Percentiles rank a stretch among this genome's conserved stretches.
Conservation (phyloP, 2,329 filamentous ascomycete genomes). For the Talaromyces sp. region DNA sequence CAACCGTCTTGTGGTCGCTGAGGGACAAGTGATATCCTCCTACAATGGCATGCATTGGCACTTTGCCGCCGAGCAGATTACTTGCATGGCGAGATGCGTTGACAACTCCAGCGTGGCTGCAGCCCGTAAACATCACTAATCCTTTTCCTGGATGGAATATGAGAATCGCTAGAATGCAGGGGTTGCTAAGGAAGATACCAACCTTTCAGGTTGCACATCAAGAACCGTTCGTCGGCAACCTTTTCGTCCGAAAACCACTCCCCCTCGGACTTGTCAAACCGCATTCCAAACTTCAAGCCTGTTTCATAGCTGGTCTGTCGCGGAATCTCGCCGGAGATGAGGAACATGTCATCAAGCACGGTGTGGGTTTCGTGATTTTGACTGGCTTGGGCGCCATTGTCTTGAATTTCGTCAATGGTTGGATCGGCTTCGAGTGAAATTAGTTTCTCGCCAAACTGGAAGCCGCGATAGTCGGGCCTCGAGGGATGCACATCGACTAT, state of each 20-base stretch:
- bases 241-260: constrained; percentile 47
- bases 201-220: constrained; percentile 53
- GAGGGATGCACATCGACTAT: constrained; percentile 50
- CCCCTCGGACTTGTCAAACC: constrained; percentile 35
- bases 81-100: constrained; percentile 48
- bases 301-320: constrained; percentile 47
- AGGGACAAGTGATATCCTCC: constrained; percentile 54
- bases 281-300: constrained; percentile 44
- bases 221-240: constrained; percentile 50
- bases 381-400: constrained; percentile 37
- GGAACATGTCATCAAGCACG: constrained; percentile 48
- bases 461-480: constrained; percentile 49
- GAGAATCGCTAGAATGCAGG: background rate
- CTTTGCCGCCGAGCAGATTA: constrained; percentile 29
- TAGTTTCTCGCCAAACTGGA: constrained; percentile 36
- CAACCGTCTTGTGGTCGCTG: constrained; percentile 39
- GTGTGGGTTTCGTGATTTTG: constrained; percentile 40
- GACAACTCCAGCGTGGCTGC: constrained; percentile 53
- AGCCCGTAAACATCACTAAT: constrained; percentile 53
- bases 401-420: constrained; percentile 44
- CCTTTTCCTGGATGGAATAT: constrained; percentile 38
- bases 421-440: constrained; percentile 53
- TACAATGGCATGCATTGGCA: constrained; percentile 47
- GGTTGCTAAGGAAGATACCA: background rate
- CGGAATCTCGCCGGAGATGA: constrained; percentile 53